Conservation (phyloP, 345 rosid genomes). For the Lumnitzera racemosa region DNA sequence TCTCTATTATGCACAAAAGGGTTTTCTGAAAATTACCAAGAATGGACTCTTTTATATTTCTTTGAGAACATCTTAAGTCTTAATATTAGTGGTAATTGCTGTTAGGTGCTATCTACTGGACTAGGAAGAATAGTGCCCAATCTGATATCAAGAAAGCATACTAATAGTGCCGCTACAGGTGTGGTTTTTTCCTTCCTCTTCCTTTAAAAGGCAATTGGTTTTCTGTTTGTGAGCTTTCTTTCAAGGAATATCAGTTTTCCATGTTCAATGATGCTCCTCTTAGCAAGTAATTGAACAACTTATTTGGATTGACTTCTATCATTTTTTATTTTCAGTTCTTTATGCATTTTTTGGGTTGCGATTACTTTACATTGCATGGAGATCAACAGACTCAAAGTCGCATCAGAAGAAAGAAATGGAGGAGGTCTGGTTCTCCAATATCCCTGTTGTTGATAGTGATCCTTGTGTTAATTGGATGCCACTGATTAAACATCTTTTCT, state of each 20-base stretch:
- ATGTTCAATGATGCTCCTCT: too few species aligned
- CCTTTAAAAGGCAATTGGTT: background rate
- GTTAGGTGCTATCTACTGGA: slow-evolving; percentile 97
- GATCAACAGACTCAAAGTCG: slow-evolving; percentile 86
- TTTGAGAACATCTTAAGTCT: background rate
- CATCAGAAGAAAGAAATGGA: slow-evolving; percentile 96
- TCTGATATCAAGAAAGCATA: slow-evolving; percentile 97
- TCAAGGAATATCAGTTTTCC: too few species aligned
- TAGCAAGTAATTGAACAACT: background rate
- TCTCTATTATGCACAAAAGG: too few species aligned
- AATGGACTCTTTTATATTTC: too few species aligned
- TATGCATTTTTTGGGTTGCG: slow-evolving; percentile 91
- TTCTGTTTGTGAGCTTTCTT: background rate
- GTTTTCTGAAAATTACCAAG: too few species aligned
- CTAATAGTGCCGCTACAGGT: slow-evolving; percentile 99
- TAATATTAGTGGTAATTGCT: slow-evolving; percentile 7
- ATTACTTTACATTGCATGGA: slow-evolving; percentile 97
- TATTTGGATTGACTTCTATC: background rate
- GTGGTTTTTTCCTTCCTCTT: background rate
- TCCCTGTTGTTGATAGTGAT: background rate
- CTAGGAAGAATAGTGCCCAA: slow-evolving; percentile 98
- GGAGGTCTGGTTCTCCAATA: slow-evolving; percentile 48
- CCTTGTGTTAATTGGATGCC: background rate
- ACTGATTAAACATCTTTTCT: too few species aligned
- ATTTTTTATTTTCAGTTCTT: slow-evolving; percentile 46